Conservation (phyloP, 2,329 filamentous ascomycete species). For the Epicoccum sorghinum region DNA sequence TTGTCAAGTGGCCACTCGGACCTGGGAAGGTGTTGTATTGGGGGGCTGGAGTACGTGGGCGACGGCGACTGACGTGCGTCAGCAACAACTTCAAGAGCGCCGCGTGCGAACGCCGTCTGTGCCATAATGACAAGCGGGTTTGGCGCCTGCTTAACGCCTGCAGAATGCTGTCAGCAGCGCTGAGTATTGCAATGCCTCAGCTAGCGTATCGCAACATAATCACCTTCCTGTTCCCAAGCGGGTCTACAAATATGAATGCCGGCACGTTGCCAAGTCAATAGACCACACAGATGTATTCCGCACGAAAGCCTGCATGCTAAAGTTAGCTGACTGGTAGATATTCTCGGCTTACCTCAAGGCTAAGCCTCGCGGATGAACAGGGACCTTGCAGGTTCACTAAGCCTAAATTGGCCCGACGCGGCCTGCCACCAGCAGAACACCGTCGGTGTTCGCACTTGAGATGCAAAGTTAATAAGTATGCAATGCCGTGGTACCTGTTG, state of each 20-base stretch:
- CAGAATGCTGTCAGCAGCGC: conserved; percentile 2
- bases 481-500: conserved; percentile 35
- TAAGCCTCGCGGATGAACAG: conserved; percentile 40
- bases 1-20: too few species aligned
- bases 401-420: conserved; percentile 20
- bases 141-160: conserved; percentile 2
- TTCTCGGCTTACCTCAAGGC: conserved; percentile 37
- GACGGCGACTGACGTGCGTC: neutral
- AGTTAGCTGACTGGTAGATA: conserved; percentile 37
- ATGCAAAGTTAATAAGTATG: conserved; percentile 15
- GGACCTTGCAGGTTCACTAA: conserved; percentile 19
- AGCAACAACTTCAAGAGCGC: neutral
- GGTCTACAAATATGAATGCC: neutral
- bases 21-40: neutral
- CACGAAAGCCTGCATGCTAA: conserved; percentile 27
- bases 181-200: conserved; percentile 9
- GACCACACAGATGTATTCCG: conserved; percentile 9
- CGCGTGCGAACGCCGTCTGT: conserved; percentile 4
- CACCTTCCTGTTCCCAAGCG: neutral
- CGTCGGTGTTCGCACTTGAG: conserved; percentile 17
- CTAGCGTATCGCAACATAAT: conserved; percentile 3
- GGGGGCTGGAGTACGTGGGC: neutral
- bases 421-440: conserved; percentile 22
- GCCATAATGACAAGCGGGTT: neutral
- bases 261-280: conserved; percentile 10